These are phyloP conservation scores for Glycyrrhiza uralensis DNA, from an alignment of 306 rosid species.

Conservation along the genomic window DNA sequence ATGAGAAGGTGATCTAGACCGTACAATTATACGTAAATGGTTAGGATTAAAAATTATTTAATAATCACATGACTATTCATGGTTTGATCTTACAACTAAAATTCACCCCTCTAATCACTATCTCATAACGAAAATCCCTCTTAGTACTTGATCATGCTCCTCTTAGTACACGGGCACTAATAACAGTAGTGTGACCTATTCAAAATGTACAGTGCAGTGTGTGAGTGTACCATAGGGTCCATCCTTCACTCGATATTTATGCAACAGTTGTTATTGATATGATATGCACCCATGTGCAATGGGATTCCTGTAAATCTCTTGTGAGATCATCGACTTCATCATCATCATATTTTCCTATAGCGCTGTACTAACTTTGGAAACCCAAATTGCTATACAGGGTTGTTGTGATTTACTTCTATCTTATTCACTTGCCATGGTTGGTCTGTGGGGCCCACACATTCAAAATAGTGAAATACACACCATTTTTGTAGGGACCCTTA, in stretches of 20 bases:
- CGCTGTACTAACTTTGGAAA: slow-evolving; percentile 26
- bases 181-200: slow-evolving; percentile 12
- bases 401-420: slow-evolving; percentile 44
- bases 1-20: no score
- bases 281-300: slow-evolving; percentile 53
- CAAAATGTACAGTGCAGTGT: slow-evolving; percentile 7
- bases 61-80: no score
- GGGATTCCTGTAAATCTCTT: slow-evolving; percentile 47
- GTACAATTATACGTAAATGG: no score
- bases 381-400: slow-evolving; percentile 31
- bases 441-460: slow-evolving; percentile 36
- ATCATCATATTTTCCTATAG: slow-evolving; percentile 22
- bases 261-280: slow-evolving; percentile 25
- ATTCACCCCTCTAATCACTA: no score
- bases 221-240: slow-evolving; percentile 23
- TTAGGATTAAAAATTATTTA: no score
- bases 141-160: no score
- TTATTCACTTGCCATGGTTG: slow-evolving; percentile 31
- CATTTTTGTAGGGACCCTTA: slow-evolving; percentile 36
- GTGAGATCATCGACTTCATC: slow-evolving; percentile 42
- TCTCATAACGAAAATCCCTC: no score
- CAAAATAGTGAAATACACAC: slow-evolving; percentile 18
- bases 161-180: no score
- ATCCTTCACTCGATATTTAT: background rate
- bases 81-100: no score